Evolutionary conservation across 306 rosid genomes (phyloP).

Genomic region (Boehmeria nivea): DNA sequence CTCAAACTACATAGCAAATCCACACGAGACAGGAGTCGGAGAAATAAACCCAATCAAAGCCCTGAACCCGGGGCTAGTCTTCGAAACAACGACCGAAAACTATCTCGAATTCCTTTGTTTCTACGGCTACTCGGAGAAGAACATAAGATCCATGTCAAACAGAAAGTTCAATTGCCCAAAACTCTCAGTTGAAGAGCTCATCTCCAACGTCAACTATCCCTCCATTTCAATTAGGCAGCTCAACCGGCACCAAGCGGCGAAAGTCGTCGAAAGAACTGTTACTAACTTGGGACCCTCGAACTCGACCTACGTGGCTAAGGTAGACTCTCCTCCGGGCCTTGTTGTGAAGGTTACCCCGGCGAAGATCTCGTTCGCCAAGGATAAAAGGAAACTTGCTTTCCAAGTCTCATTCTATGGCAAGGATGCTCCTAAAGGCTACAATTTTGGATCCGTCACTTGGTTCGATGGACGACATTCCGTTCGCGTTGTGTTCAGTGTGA

Average conservation of each 20-base stretch:
- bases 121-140: conserved; percentile 56
- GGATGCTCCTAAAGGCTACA: conserved; percentile 65
- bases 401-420: conserved; percentile 54
- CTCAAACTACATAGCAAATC: conserved; percentile 48
- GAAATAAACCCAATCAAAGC: conserved; percentile 76
- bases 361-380: conserved; percentile 47
- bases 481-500: conserved; percentile 57
- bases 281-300: conserved; percentile 68
- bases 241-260: conserved; percentile 29
- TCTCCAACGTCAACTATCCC: conserved; percentile 78
- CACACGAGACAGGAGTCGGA: conserved; percentile 86
- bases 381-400: conserved; percentile 41
- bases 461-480: conserved; percentile 62
- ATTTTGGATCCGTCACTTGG: conserved; percentile 79
- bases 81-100: conserved; percentile 46
- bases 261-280: conserved; percentile 53
- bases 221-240: conserved; percentile 66
- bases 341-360: conserved; percentile 56
- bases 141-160: conserved; percentile 50
- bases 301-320: conserved; percentile 61
- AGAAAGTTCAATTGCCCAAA: conserved; percentile 64
- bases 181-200: conserved; percentile 53
- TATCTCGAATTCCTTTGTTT: conserved; percentile 74
- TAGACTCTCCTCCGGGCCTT: conserved; percentile 56
- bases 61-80: conserved; percentile 80